phyloP scores from a whole-genome alignment of 176 grass and related monocot species.

The Oryza longistaminata region DNA sequence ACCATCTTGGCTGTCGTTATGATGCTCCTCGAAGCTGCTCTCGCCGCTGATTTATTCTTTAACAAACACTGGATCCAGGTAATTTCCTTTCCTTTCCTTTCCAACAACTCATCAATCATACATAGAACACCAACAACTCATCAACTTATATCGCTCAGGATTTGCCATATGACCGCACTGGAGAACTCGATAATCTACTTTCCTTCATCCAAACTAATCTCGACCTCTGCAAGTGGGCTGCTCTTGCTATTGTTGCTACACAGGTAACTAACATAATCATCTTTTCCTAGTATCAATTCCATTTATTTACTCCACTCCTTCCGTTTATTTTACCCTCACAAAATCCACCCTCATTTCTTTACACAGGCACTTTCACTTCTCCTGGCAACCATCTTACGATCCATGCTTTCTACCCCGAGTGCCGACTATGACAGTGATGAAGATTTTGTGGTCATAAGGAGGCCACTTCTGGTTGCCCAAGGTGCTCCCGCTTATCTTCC shows the following conservation, averaged over 20 bases:
- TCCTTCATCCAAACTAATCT: slow-evolving; percentile 71
- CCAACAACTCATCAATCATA: too few relatives aligned
- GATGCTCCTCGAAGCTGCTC: slow-evolving; percentile 49
- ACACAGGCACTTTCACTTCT: slow-evolving; percentile 74
- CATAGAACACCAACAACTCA: too few relatives aligned
- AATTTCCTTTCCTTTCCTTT: neutral
- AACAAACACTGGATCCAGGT: slow-evolving; percentile 81
- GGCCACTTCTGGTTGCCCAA: slow-evolving; percentile 72
- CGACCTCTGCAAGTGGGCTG: slow-evolving; percentile 67
- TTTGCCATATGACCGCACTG: slow-evolving; percentile 76
- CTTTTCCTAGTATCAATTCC: neutral
- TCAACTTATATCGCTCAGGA: slow-evolving; percentile 35
- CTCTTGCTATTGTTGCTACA: slow-evolving; percentile 46
- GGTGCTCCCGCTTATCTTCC: slow-evolving; percentile 54
- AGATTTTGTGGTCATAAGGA: slow-evolving; percentile 86
- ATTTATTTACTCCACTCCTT: neutral
- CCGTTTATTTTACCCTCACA: neutral
- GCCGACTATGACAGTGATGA: slow-evolving; percentile 81
- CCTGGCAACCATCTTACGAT: slow-evolving; percentile 67
- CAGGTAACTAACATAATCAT: slow-evolving; percentile 47
- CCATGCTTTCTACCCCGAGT: slow-evolving; percentile 41
- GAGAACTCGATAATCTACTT: slow-evolving; percentile 65
- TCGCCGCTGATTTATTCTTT: slow-evolving; percentile 50
- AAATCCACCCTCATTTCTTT: neutral
- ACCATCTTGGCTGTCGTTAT: slow-evolving; percentile 39